phyloP scores from a whole-genome alignment of 192 early-diverging fungal species.

The Backusella macrospora region DNA sequence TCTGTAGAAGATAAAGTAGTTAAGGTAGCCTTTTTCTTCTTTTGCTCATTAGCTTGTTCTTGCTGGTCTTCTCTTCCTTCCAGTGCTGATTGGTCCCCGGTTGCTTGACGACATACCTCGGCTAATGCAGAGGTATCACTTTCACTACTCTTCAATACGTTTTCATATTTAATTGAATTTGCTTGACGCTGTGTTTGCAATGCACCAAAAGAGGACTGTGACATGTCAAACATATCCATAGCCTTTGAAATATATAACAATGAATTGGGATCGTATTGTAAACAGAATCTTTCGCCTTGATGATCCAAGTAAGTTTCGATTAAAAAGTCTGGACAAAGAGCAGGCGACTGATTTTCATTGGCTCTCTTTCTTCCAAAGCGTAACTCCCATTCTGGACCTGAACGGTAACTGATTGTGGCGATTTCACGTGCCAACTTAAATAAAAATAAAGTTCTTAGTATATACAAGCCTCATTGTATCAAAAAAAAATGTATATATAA shows the following conservation, averaged over 20 bases:
- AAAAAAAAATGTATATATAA: not conserved
- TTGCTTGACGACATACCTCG: slow-evolving; percentile 20
- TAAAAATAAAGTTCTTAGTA: not conserved
- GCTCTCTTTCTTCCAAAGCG: slow-evolving; percentile 88
- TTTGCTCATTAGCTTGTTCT: not conserved
- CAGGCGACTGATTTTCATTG: slow-evolving; percentile 71
- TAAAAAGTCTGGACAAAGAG: slow-evolving; percentile 89
- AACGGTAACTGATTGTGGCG: slow-evolving; percentile 92
- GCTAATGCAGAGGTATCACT: not conserved
- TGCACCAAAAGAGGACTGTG: slow-evolving; percentile 49
- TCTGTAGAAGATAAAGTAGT: slow-evolving; percentile 45
- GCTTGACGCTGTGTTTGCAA: slow-evolving; percentile 45
- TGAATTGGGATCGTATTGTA: slow-evolving; percentile 94
- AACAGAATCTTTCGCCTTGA: slow-evolving; percentile 92
- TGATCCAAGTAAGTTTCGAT: slow-evolving; percentile 98
- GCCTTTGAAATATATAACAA: slow-evolving; percentile 93
- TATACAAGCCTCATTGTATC: not conserved
- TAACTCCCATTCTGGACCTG: slow-evolving; percentile 97
- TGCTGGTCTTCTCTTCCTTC: slow-evolving; percentile 39
- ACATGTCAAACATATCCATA: slow-evolving; percentile 99
- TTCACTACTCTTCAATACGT: slow-evolving; percentile 9
- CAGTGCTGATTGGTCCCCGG: slow-evolving; percentile 27
- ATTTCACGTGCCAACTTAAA: slow-evolving; percentile 82
- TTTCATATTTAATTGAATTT: slow-evolving; percentile 38
- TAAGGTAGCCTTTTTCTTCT: slow-evolving; percentile 3